Evolutionary conservation across 2,329 filamentous ascomycete genomes (phyloP), one percentile per base, ranked within the genome.

Genomic region (Ophiostoma angusticollis): DNA sequence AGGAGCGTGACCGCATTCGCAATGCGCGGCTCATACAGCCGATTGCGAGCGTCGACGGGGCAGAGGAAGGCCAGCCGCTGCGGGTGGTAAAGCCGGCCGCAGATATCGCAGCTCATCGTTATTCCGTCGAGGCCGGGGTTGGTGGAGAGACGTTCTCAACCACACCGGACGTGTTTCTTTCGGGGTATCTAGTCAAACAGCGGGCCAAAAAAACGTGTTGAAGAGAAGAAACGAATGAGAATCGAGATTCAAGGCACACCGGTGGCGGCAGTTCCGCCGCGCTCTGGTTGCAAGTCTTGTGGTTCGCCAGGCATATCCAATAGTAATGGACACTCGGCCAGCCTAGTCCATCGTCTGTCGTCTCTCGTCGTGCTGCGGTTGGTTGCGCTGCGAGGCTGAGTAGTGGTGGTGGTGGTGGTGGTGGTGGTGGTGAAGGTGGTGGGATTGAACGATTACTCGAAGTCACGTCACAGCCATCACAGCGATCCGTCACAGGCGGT

Each of bases 21-120:
- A 43, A 84, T 55, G 33, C 80, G 77, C 18, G 65, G 59, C 25
- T 74, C 70, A 55, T 85, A 85, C 22, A 84, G 64, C 37, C 63
- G 61, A 50, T 80, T 84, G 37, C 80, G 72, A 33, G 76, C 78
- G 60, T 84, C 82, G 34, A 79, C 72, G 19, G 71, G 63, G 55
- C 81, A 86, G 50, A 82, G 64, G 50, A 83, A 80, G 11, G 74
- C 74, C 39, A 77, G 58, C 52, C 64, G 69, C 47, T 65, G 61
- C n/a, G 65, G 50, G 46, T 70, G 65, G 57, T 72, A 63, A 52
- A 61, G 56, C 52, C 72, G 64, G 56, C 64, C 62, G 57, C 80
- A 85, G 56, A 82, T 72, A 55, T 76, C 69, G 63, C 80, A 85
- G 53, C 72, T 73, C 77, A 84, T 82, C 43, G 53, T 61, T 58